These are phyloP conservation scores for Xylariaceae sp. DNA, from an alignment of 2,329 filamentous ascomycete species.

Conservation along the genomic window DNA sequence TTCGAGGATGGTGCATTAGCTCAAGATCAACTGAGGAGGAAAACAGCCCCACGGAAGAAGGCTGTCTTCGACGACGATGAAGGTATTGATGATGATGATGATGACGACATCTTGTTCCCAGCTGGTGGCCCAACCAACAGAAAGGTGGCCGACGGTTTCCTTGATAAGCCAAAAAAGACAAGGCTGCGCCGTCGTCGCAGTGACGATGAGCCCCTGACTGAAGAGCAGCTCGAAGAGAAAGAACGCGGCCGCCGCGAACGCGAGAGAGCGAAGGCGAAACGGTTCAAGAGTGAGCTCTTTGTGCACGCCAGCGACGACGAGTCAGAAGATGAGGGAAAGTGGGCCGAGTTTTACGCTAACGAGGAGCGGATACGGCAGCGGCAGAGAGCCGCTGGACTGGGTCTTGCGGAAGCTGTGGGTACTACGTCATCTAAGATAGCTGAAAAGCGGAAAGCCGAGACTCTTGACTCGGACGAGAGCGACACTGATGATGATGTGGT, in stretches of 20 bases:
- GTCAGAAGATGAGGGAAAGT: slow-evolving; percentile 72
- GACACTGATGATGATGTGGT: slow-evolving; percentile 44
- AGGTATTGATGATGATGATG: slow-evolving; percentile 52
- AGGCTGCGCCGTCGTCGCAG: slow-evolving; percentile 62
- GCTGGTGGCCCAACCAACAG: slow-evolving; percentile 68
- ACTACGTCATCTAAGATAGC: slow-evolving; percentile 22
- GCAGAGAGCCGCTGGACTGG: slow-evolving; percentile 47
- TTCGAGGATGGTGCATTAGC: slow-evolving; percentile 79
- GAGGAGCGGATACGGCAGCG: slow-evolving; percentile 72
- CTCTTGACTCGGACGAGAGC: slow-evolving; percentile 38
- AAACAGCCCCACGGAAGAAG: slow-evolving; percentile 61
- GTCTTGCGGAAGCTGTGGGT: slow-evolving; percentile 17
- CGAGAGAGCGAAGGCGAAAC: slow-evolving; percentile 76
- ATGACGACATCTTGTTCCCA: slow-evolving; percentile 70
- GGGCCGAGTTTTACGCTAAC: slow-evolving; percentile 73
- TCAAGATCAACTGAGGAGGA: slow-evolving; percentile 80
- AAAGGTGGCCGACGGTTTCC: slow-evolving; percentile 57
- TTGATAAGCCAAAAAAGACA: slow-evolving; percentile 65
- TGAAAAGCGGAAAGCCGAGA: slow-evolving; percentile 40
- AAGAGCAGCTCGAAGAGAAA: slow-evolving; percentile 70
- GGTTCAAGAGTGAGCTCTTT: slow-evolving; percentile 84
- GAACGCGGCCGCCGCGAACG: slow-evolving; percentile 68
- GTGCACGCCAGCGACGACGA: slow-evolving; percentile 89
- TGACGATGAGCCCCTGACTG: slow-evolving; percentile 56
- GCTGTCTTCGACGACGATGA: slow-evolving; percentile 76